phyloP scores from a whole-genome alignment of 108 stramenopile genomes.

The Nitzschia inconspicua region DNA sequence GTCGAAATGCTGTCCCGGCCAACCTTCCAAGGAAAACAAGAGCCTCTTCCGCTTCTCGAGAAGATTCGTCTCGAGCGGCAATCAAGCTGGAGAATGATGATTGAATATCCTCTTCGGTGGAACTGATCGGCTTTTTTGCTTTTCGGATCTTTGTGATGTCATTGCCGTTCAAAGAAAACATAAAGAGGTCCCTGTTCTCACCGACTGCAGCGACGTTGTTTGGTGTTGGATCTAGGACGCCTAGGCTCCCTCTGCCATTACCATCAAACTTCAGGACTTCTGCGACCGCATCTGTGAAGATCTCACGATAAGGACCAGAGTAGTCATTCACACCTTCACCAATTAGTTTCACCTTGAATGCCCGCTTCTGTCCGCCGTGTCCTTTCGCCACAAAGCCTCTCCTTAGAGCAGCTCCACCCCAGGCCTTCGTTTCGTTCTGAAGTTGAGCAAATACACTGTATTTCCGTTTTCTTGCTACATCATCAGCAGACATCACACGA shows the following conservation, averaged over 20 bases:
- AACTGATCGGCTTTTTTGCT: slow-evolving; percentile 15
- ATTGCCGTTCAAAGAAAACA: slow-evolving; percentile 53
- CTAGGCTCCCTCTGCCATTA: slow-evolving; percentile 52
- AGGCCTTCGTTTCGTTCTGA: slow-evolving; percentile 81
- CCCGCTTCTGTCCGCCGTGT: slow-evolving; percentile 95
- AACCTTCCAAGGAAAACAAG: slow-evolving; percentile 91
- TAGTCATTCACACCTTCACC: slow-evolving; percentile 99
- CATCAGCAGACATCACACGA: slow-evolving; percentile 46
- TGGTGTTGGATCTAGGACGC: slow-evolving; percentile 75
- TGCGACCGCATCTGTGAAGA: slow-evolving; percentile 88
- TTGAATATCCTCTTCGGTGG: slow-evolving; percentile 50
- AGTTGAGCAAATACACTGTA: slow-evolving; percentile 93
- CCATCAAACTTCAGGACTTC: slow-evolving; percentile 69
- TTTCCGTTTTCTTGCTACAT: slow-evolving; percentile 53
- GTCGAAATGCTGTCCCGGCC: slow-evolving; percentile 88
- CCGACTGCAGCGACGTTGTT: slow-evolving; percentile 69
- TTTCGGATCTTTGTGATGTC: slow-evolving; percentile 1
- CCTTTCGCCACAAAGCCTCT: slow-evolving; percentile 91
- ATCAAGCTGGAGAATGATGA: slow-evolving; percentile 57
- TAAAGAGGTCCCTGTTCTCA: slow-evolving; percentile 69
- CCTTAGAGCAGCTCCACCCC: slow-evolving; percentile 88
- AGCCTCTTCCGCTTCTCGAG: slow-evolving; percentile 67
- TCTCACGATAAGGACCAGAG: slow-evolving; percentile 95
- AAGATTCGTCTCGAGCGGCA: slow-evolving; percentile 41
- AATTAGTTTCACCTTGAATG: slow-evolving; percentile 96